phyloP scores from a whole-genome alignment of 148 eudicot genomes.

The Salicornia ramosissima region DNA sequence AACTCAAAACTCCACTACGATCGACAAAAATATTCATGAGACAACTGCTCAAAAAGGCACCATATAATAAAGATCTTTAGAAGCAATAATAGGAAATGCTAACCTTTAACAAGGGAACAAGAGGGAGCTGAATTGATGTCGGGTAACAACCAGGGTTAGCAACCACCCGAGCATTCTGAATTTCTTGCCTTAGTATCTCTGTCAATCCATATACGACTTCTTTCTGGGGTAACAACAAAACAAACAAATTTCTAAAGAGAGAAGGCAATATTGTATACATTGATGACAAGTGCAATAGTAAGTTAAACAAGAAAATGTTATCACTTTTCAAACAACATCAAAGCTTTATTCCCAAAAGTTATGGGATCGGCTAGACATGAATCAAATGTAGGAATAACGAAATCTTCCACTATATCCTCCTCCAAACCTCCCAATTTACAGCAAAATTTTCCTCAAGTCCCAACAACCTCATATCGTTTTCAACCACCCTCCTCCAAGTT shows the following conservation, averaged over 20 bases:
- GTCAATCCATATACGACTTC: constrained; percentile 94
- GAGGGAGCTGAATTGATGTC: constrained; percentile 83
- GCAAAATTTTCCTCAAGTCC: no score
- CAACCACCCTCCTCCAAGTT: no score
- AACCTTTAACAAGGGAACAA: constrained; percentile 83
- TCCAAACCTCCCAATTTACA: no score
- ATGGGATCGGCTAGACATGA: no score
- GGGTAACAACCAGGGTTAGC: constrained; percentile 99
- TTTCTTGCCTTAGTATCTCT: constrained; percentile 60
- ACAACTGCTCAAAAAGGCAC: neutral
- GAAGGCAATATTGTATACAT: neutral
- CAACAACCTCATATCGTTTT: no score
- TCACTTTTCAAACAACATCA: neutral
- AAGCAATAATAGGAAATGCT: constrained; percentile 16
- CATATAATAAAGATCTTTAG: neutral
- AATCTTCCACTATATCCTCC: no score
- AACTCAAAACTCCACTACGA: neutral
- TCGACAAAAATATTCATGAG: neutral
- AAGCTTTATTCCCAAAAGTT: no score
- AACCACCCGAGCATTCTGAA: constrained; percentile 67
- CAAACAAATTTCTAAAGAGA: neutral
- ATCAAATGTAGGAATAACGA: no score
- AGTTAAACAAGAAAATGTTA: neutral
- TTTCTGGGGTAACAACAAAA: constrained; percentile 42
- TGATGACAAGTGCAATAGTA: neutral